A percentile compares a stretch with the other conserved stretches of the same genome.
Evolutionary conservation across 176 grass and related monocot species (phyloP).

Genomic region (Bolboschoenus planiculmis): DNA sequence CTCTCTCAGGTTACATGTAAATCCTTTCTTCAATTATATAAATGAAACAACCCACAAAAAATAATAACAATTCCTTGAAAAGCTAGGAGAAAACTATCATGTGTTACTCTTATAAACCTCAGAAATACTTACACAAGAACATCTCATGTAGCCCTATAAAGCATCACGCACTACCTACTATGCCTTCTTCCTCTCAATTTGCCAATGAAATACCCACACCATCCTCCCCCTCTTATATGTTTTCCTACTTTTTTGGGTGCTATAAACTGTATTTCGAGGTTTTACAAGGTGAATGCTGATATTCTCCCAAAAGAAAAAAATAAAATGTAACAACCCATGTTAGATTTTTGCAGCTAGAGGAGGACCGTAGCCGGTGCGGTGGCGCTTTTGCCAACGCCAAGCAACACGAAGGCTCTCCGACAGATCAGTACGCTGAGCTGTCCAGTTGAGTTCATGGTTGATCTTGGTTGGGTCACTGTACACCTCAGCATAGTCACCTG

Average conservation of each 20-base stretch:
- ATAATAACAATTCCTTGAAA: background rate
- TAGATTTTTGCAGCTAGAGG: constrained; percentile 47
- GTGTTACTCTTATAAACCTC: constrained; percentile 9
- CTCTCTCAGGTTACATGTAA: constrained; percentile 19
- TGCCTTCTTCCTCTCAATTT: background rate
- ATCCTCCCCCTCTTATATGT: constrained; percentile 22
- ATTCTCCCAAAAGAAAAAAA: constrained; percentile 29
- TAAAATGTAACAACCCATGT: background rate
- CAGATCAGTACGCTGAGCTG: constrained; percentile 56
- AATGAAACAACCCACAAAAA: background rate
- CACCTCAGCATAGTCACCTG: constrained; percentile 84
- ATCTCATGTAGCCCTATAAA: constrained; percentile 15
- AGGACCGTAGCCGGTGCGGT: constrained; percentile 50
- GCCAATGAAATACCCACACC: constrained; percentile 21
- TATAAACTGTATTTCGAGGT: constrained; percentile 20
- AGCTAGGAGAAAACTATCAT: constrained; percentile 2
- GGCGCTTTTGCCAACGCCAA: constrained; percentile 71
- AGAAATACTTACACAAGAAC: constrained; percentile 1
- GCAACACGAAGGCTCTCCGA: constrained; percentile 69
- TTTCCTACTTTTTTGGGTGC: constrained; percentile 25
- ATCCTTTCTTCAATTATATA: constrained; percentile 17
- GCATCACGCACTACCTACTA: background rate
- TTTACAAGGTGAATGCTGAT: constrained; percentile 20
- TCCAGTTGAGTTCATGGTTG: constrained; percentile 77
- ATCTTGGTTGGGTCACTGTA: constrained; percentile 74